These are phyloP conservation scores for Piromyces finnis DNA, from an alignment of 192 early-diverging fungal genomes.

Conservation along the genomic window DNA sequence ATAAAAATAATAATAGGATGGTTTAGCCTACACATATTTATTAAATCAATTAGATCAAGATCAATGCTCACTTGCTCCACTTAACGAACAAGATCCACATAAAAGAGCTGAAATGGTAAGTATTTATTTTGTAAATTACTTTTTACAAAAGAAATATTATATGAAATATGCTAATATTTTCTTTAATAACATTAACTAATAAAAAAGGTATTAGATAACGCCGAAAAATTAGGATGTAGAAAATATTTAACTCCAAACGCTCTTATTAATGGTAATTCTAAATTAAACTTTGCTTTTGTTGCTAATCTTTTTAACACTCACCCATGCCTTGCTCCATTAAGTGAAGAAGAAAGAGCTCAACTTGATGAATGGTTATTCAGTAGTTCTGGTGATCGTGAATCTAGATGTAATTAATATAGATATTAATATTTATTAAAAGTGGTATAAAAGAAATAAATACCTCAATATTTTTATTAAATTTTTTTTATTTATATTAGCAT, in stretches of 20 bases:
- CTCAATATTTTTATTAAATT: too few relatives aligned
- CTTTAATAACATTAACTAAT: too few relatives aligned
- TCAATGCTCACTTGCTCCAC: constrained; percentile 59
- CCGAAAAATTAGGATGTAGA: constrained; percentile 81
- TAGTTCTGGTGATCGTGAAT: constrained; percentile 67
- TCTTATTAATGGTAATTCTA: constrained; percentile 84
- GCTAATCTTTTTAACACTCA: constrained; percentile 96
- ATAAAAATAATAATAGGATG: constrained; percentile 29
- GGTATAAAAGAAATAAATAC: too few relatives aligned
- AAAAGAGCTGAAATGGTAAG: constrained; percentile 64
- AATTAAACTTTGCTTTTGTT: constrained; percentile 98
- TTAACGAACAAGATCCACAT: constrained; percentile 54
- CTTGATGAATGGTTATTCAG: constrained; percentile 60
- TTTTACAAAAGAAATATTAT: too few relatives aligned
- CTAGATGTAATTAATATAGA: constrained; percentile 29
- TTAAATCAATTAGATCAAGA: constrained; percentile 78
- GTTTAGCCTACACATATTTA: constrained; percentile 86
- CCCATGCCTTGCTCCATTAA: constrained; percentile 80
- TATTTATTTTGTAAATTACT: too few relatives aligned
- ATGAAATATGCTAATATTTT: too few relatives aligned
- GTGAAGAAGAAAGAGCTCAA: constrained; percentile 78
- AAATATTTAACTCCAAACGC: constrained; percentile 90
- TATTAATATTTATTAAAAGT: too few relatives aligned
- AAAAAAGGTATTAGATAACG: constrained; percentile 55
- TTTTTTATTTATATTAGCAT: constrained; percentile 33